Base-by-base conservation (phyloP, 108 stramenopile genomes). In the Nitzschia sp. region DNA sequence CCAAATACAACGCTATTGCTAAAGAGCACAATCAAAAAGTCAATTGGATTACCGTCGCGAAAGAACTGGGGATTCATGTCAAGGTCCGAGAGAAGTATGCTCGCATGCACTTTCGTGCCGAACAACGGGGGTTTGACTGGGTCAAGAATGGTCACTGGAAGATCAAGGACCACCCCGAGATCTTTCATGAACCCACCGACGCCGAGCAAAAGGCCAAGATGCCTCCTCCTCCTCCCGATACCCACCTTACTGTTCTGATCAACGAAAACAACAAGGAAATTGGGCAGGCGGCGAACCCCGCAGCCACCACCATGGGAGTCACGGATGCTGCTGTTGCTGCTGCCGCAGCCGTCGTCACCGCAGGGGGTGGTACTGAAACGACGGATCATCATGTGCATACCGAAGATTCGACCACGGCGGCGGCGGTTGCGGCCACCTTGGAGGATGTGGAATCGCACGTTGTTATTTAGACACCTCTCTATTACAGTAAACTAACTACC, bases 51-150 rank as follows among this genome's bases (percentile, higher is more conserved):
- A 86, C 84, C 0, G 87, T 91, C 25, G 82, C 90, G 20, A 84
- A 85, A 44, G 90, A 91, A 65, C 57, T 91, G 20, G 90, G 90
- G 10, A 91, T 91, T 57, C 86, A 91, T 61, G 90, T 91, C 52
- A 91, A 91, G 65, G 90, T 91, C 22, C 83, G 90, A 19, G 90
- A 91, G 77, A 91, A 91, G 74, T 91, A 91, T 76, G 81, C 85
- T 8, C 73, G 90, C 7, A 91, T 91, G 90, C 86, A 91, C 50
- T 57, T 71, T 41, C 81, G 90, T 38, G 90, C 87, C 34, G 81
- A 81, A 51, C 76, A 80, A 68, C 81, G 90, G 9, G 87, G 87
- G 3, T 91, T 91, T 73, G 90, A 91, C 68, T 91, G 71, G 67
- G 46, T 67, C 2, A 64, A 58, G 41, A 53, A 79, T 62, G 78